Conservation (phyloP, 1,284 basidiomycete species). For the Ganoderma lucidum region DNA sequence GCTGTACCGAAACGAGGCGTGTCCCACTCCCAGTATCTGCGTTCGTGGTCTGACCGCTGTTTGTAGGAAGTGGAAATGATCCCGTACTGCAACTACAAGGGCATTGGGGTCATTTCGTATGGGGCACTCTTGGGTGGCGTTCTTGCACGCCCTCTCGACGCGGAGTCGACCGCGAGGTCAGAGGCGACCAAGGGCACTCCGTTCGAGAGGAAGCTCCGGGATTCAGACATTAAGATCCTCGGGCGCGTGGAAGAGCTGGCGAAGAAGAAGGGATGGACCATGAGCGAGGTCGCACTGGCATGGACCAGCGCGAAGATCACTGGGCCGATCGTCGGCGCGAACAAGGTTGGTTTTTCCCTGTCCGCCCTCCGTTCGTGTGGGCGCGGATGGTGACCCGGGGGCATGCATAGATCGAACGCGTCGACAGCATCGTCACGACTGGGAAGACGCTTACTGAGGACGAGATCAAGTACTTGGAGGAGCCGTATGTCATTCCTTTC, state of each 20-base stretch:
- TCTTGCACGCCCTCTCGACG: conserved; percentile 48
- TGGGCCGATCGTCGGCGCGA: conserved; percentile 51
- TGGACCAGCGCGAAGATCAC: conserved; percentile 48
- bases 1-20: conserved; percentile 42
- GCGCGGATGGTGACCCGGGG: neutral
- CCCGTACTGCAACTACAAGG: conserved; percentile 53
- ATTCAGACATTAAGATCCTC: conserved; percentile 47
- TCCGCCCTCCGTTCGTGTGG: neutral
- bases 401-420: conserved; percentile 15
- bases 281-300: conserved; percentile 51
- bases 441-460: conserved; percentile 30
- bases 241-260: conserved; percentile 51
- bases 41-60: neutral
- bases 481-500: conserved; percentile 25
- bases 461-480: conserved; percentile 36
- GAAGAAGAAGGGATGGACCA: conserved; percentile 46
- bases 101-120: conserved; percentile 55
- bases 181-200: conserved; percentile 37
- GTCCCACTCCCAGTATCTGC: neutral
- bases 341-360: conserved; percentile 28
- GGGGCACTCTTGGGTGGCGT: conserved; percentile 48
- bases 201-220: conserved; percentile 39
- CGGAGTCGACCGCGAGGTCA: conserved; percentile 37
- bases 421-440: conserved; percentile 24
- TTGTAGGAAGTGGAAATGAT: conserved; percentile 56